Percentiles rank a stretch among this genome's conserved stretches.
Evolutionary conservation across 1,284 basidiomycete species (phyloP).

Genomic region (Abortiporus biennis): DNA sequence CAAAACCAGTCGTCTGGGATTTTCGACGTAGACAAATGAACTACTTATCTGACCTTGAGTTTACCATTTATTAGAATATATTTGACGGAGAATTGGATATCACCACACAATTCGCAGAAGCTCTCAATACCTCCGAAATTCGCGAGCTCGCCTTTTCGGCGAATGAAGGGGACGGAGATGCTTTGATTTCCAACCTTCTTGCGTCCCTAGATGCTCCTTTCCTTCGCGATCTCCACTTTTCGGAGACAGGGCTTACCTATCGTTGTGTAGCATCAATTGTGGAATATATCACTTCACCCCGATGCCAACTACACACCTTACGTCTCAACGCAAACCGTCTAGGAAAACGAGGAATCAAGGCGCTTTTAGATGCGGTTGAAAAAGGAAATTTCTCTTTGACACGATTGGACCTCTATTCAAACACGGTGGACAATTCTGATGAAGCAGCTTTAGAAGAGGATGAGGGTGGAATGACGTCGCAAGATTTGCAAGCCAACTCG

Average conservation of each 20-base stretch:
- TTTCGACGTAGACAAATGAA: no score
- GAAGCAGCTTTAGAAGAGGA: conserved; percentile 24
- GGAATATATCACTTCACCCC: conserved; percentile 45
- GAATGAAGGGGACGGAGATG: conserved; percentile 38
- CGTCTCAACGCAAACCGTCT: conserved; percentile 54
- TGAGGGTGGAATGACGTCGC: conserved; percentile 9
- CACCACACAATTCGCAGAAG: conserved; percentile 31
- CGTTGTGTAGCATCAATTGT: conserved; percentile 37
- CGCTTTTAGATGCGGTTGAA: conserved; percentile 40
- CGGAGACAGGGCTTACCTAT: conserved; percentile 44
- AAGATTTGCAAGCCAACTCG: conserved; percentile 4
- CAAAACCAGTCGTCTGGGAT: neutral
- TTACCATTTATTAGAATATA: conserved; percentile 32
- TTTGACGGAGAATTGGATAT: conserved; percentile 33
- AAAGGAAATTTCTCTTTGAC: conserved; percentile 44
- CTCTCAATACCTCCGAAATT: conserved; percentile 44
- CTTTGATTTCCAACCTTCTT: conserved; percentile 45
- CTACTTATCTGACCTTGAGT: neutral
- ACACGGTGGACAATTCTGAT: conserved; percentile 20
- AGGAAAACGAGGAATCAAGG: conserved; percentile 35
- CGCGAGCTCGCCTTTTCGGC: conserved; percentile 38
- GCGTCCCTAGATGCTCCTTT: conserved; percentile 37
- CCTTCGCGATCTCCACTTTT: conserved; percentile 51
- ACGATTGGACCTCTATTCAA: conserved; percentile 47
- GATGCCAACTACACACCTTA: conserved; percentile 44